A percentile compares a stretch with the other conserved stretches of the same genome.
Evolutionary conservation across 2,329 filamentous ascomycete genomes (phyloP).

Genomic region (Monilinia fructicola): DNA sequence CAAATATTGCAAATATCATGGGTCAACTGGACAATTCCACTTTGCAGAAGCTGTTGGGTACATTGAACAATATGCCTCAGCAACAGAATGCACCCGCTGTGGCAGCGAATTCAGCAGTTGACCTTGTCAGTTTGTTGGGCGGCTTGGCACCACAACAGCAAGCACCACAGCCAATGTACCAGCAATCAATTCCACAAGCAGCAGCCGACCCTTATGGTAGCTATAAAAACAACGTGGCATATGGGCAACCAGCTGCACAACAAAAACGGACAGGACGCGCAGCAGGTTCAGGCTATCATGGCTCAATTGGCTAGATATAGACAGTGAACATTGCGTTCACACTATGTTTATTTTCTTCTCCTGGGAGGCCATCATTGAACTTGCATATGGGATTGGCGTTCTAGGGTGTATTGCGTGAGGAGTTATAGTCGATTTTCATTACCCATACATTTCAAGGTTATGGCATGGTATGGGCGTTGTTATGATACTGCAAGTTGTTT

Average conservation of each 20-base stretch:
- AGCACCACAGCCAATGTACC: constrained; percentile 31
- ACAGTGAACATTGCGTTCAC: constrained; percentile 44
- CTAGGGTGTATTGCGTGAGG: constrained; percentile 3
- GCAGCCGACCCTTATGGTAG: constrained; percentile 22
- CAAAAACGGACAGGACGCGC: constrained; percentile 43
- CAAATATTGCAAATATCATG: constrained; percentile 64
- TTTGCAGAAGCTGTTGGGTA: constrained; percentile 68
- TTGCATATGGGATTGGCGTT: constrained; percentile 3
- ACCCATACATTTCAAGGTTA: background rate
- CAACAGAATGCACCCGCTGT: constrained; percentile 33
- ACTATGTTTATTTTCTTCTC: background rate
- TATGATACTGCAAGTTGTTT: constrained; percentile 2
- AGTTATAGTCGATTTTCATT: background rate
- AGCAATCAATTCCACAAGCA: constrained; percentile 33
- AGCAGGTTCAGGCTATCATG: constrained; percentile 72
- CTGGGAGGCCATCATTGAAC: background rate
- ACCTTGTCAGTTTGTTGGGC: constrained; percentile 39
- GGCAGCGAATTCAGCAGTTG: constrained; percentile 41
- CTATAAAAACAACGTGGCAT: constrained; percentile 10
- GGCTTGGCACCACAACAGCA: constrained; percentile 34
- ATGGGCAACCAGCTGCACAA: constrained; percentile 28
- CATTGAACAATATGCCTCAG: constrained; percentile 45
- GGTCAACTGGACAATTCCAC: constrained; percentile 66
- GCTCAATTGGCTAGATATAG: constrained; percentile 67
- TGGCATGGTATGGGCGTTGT: constrained; percentile 1